Evolutionary conservation across 257 asterid species (phyloP).

Genomic region (Penstemon barbatus): DNA sequence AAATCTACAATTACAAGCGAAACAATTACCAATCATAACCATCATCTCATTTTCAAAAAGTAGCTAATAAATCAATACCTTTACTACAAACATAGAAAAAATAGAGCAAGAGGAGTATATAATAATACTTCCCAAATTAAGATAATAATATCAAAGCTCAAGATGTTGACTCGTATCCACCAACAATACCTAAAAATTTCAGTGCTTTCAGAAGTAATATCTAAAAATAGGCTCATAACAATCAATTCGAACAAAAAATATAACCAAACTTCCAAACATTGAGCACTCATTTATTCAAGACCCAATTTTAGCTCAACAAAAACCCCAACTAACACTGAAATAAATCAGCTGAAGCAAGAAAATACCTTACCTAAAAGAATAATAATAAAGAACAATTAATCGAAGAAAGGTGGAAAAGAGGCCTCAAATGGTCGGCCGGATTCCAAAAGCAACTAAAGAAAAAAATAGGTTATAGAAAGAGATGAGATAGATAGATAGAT

Average conservation of each 20-base stretch:
- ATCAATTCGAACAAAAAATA: constrained; percentile 17
- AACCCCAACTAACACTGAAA: constrained; percentile 22
- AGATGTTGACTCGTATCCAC: not conserved
- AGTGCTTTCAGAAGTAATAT: not conserved
- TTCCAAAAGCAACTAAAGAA: constrained; percentile 22
- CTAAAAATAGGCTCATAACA: not conserved
- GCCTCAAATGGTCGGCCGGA: constrained; percentile 36
- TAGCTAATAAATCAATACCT: constrained; percentile 5
- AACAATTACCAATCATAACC: not conserved
- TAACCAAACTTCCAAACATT: constrained; percentile 15
- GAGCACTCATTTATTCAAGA: not conserved
- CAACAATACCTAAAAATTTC: not conserved
- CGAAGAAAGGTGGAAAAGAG: constrained; percentile 31
- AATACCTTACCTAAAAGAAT: constrained; percentile 24
- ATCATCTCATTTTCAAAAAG: not conserved
- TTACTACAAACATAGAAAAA: not conserved
- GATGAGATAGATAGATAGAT: constrained; percentile 22
- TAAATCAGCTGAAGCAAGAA: constrained; percentile 20
- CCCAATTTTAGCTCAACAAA: constrained; percentile 7
- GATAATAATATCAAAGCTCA: not conserved
- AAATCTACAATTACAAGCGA: too few relatives aligned
- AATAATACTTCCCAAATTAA: not conserved
- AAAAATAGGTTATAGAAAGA: constrained; percentile 18
- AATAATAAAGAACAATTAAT: constrained; percentile 9
- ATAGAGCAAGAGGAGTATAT: constrained; percentile 15